Evolutionary conservation across 2,329 filamentous ascomycete species (phyloP).

Genomic region (Sarocladium oryzae): DNA sequence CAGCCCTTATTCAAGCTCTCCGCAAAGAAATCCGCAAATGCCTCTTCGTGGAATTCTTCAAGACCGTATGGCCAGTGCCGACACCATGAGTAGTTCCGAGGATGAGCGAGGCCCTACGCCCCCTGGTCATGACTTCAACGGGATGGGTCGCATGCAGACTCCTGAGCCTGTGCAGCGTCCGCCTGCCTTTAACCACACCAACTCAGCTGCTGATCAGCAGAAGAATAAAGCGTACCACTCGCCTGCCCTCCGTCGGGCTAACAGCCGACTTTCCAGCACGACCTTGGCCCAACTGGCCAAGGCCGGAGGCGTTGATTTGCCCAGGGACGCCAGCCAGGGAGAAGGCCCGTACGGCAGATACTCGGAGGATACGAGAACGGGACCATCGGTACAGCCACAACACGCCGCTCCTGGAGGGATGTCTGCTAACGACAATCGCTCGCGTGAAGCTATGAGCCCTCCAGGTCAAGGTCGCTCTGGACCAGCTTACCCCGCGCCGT

Average conservation of each 20-base stretch:
- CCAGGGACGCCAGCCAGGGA: conserved; percentile 27
- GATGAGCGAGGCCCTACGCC: conserved; percentile 39
- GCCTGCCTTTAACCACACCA: conserved; percentile 66
- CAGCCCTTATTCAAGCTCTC: conserved; percentile 24
- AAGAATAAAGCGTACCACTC: conserved; percentile 65
- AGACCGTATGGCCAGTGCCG: conserved; percentile 41
- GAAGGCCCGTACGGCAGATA: conserved; percentile 23
- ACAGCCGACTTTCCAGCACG: conserved; percentile 73
- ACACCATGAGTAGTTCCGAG: conserved; percentile 47
- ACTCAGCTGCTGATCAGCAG: conserved; percentile 43
- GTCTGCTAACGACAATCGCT: conserved; percentile 47
- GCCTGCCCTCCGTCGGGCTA: conserved; percentile 71
- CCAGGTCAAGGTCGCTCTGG: conserved; percentile 23
- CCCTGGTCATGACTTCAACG: conserved; percentile 45
- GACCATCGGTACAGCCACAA: conserved; percentile 42
- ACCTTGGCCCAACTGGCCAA: conserved; percentile 77
- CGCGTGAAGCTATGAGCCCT: conserved; percentile 46
- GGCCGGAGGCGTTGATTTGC: conserved; percentile 49
- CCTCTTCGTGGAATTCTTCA: conserved; percentile 33
- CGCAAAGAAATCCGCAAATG: conserved; percentile 23
- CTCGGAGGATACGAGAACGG: conserved; percentile 27
- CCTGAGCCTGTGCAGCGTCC: conserved; percentile 73
- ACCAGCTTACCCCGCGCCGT: conserved; percentile 31
- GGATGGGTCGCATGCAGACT: conserved; percentile 50
- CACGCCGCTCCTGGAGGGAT: conserved; percentile 43